A percentile compares a stretch with the other conserved stretches of the same genome.
Evolutionary conservation across 768 basidiomycete genomes (phyloP).

Genomic region (Rossbeevera mucosa): DNA sequence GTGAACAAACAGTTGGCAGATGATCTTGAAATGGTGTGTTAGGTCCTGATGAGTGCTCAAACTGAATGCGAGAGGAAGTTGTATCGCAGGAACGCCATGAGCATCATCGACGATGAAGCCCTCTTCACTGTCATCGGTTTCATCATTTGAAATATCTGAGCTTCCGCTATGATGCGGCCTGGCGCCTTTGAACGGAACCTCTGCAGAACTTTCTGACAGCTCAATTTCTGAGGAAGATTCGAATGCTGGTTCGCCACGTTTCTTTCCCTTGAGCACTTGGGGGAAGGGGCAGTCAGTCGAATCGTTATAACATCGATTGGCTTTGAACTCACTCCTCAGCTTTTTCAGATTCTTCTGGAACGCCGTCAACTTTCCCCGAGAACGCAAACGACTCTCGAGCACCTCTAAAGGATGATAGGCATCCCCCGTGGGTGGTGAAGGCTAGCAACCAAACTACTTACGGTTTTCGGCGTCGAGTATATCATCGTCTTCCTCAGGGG

Average conservation of each 20-base stretch:
- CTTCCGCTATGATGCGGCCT: constrained; percentile 35
- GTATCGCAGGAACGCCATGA: constrained; percentile 32
- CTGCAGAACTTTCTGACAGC: constrained; percentile 23
- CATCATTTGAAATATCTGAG: constrained; percentile 35
- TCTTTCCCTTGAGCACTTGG: constrained; percentile 36
- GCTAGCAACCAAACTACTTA: constrained; percentile 27
- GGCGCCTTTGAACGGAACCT: constrained; percentile 44
- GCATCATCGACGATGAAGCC: constrained; percentile 60
- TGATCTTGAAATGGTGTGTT: constrained; percentile 76
- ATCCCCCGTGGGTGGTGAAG: not conserved
- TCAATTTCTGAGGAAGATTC: constrained; percentile 33
- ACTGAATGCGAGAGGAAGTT: constrained; percentile 76
- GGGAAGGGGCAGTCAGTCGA: constrained; percentile 1
- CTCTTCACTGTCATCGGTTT: constrained; percentile 21
- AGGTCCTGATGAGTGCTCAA: constrained; percentile 74
- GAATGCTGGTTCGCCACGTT: constrained; percentile 34
- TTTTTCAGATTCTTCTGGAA: constrained; percentile 65
- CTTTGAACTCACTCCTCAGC: constrained; percentile 48
- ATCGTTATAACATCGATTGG: not conserved
- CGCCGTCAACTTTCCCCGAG: constrained; percentile 51
- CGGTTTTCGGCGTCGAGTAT: constrained; percentile 48
- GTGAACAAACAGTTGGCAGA: constrained; percentile 85
- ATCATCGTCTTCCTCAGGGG: constrained; percentile 41
- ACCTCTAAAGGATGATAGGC: constrained; percentile 42
- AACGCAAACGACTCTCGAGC: constrained; percentile 58